phyloP scores from a whole-genome alignment of 164 flowering plant genomes.

The Brasenia schreberi region DNA sequence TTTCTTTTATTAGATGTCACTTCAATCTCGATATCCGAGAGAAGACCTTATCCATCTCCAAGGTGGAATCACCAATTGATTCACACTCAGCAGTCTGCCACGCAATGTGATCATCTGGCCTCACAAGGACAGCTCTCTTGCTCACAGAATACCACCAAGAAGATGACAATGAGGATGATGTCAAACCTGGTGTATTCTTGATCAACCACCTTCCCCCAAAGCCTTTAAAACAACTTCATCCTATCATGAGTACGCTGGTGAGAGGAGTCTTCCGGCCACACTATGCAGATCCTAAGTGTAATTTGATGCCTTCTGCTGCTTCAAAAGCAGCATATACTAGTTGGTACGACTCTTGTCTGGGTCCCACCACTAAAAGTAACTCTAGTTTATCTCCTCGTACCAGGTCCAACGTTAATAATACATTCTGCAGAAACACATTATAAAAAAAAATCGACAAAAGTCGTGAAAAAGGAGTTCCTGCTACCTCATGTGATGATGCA shows the following conservation, averaged over 20 bases:
- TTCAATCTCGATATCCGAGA: constrained; percentile 22
- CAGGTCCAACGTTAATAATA: constrained; percentile 70
- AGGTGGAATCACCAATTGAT: constrained; percentile 25
- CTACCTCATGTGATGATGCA: constrained; percentile 25
- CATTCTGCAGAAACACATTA: constrained; percentile 22
- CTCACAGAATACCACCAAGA: constrained; percentile 90
- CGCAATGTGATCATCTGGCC: constrained; percentile 92
- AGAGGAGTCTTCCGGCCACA: constrained; percentile 46
- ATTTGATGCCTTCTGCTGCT: constrained; percentile 42
- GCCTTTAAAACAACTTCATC: constrained; percentile 3
- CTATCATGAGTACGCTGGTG: constrained; percentile 10
- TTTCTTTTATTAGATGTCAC: neutral
- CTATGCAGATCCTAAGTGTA: constrained; percentile 46
- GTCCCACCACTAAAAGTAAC: constrained; percentile 78
- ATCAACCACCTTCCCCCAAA: constrained; percentile 45
- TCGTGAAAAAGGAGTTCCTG: neutral
- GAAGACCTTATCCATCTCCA: constrained; percentile 41
- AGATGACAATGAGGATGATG: constrained; percentile 12
- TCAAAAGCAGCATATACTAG: constrained; percentile 56
- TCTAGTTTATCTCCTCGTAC: constrained; percentile 51
- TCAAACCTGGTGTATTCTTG: constrained; percentile 9
- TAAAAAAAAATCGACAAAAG: neutral
- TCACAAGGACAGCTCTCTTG: constrained; percentile 73
- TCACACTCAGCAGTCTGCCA: constrained; percentile 44
- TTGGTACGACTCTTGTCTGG: constrained; percentile 39